Evolutionary conservation across 257 asterid species (phyloP).

Genomic region (Rauvolfia tetraphylla): DNA sequence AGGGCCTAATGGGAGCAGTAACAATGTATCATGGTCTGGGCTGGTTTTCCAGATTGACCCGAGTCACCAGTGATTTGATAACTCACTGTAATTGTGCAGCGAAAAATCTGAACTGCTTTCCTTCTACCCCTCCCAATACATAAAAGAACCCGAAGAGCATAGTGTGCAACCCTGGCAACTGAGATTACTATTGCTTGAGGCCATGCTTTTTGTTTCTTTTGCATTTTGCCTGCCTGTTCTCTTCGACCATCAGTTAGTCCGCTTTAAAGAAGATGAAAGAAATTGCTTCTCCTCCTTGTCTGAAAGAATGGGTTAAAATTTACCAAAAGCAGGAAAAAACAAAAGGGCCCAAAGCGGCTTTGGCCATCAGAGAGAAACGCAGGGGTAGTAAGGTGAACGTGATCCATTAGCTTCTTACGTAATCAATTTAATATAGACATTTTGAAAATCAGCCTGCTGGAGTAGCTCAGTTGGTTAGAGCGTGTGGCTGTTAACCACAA

Average conservation of each 20-base stretch:
- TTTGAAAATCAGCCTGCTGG: slow-evolving; percentile 12
- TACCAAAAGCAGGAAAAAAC: no score
- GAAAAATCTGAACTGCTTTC: slow-evolving; percentile 2
- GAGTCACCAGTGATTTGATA: slow-evolving; percentile 33
- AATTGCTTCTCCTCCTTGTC: neutral
- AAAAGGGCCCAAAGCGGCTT: no score
- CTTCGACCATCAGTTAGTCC: slow-evolving; percentile 4
- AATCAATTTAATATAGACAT: no score
- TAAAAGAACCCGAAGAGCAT: neutral
- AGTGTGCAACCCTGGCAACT: neutral
- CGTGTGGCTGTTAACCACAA: slow-evolving; percentile 45
- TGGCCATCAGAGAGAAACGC: no score
- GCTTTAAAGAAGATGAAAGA: neutral
- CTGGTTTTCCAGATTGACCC: slow-evolving; percentile 22
- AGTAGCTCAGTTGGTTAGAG: slow-evolving; percentile 47
- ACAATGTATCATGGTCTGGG: neutral
- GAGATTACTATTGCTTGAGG: neutral
- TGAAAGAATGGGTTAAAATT: no score
- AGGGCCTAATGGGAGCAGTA: neutral
- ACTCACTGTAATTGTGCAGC: slow-evolving; percentile 17
- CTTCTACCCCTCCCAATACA: slow-evolving; percentile 8
- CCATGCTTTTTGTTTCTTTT: slow-evolving; percentile 12
- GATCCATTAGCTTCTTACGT: no score
- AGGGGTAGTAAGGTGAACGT: no score
- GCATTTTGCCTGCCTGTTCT: slow-evolving; percentile 4